Evolutionary conservation across 1,139 yeast species (phyloP).

Genomic region (Sugiyamaella japonica): DNA sequence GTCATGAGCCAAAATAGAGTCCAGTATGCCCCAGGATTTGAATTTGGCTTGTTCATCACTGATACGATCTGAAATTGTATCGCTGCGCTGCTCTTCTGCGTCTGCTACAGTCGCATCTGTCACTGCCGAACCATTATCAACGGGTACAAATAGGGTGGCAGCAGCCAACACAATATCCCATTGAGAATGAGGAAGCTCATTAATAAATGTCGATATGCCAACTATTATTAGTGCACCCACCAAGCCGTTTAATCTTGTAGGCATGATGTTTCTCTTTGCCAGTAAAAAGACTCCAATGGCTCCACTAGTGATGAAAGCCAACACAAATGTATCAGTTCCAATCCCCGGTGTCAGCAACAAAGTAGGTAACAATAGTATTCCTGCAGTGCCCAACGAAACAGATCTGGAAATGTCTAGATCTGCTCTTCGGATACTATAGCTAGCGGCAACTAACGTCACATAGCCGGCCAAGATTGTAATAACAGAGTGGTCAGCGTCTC

Average conservation of each 20-base stretch:
- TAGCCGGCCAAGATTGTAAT: slow-evolving; percentile 25
- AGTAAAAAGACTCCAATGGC: slow-evolving; percentile 41
- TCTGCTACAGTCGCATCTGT: not conserved
- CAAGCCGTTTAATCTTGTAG: slow-evolving; percentile 37
- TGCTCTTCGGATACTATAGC: slow-evolving; percentile 23
- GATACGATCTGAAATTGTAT: slow-evolving; percentile 10
- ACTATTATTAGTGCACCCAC: slow-evolving; percentile 31
- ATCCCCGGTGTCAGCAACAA: slow-evolving; percentile 10
- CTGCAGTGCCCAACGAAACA: slow-evolving; percentile 26
- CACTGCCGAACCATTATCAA: not conserved
- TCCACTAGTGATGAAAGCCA: slow-evolving; percentile 37
- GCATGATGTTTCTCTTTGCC: slow-evolving; percentile 37
- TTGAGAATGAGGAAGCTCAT: slow-evolving; percentile 22
- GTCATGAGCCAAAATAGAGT: slow-evolving; percentile 49
- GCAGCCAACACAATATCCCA: slow-evolving; percentile 26
- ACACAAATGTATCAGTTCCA: slow-evolving; percentile 21
- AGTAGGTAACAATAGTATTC: slow-evolving; percentile 22
- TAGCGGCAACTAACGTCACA: slow-evolving; percentile 23
- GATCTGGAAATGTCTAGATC: slow-evolving; percentile 22
- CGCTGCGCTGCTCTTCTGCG: slow-evolving; percentile 7
- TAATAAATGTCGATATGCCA: slow-evolving; percentile 27
- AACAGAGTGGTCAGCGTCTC: slow-evolving; percentile 8
- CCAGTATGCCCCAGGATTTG: slow-evolving; percentile 36
- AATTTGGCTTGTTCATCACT: slow-evolving; percentile 3
- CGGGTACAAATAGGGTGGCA: slow-evolving; percentile 28